A percentile compares a stretch with the other conserved stretches of the same genome.
Evolutionary conservation across 768 basidiomycete species (phyloP).

Genomic region (Coprinopsis strossmayeri): DNA sequence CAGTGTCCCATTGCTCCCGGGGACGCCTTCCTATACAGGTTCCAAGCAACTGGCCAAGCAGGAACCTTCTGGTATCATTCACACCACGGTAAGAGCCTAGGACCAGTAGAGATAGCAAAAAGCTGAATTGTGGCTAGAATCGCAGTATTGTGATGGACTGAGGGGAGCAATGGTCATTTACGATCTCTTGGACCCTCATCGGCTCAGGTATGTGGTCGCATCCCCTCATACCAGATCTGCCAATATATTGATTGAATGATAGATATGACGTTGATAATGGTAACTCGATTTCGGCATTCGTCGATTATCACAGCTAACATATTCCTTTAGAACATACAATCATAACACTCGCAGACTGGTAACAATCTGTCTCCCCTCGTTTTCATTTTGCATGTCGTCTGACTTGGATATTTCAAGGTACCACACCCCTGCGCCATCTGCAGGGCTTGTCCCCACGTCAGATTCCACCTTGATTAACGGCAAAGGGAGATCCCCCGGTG

Average conservation of each 20-base stretch:
- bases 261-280: constrained; percentile 31
- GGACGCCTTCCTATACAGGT: constrained; percentile 33
- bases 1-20: constrained; percentile 37
- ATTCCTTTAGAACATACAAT: constrained; percentile 27
- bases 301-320: too few relatives aligned
- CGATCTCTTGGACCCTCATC: constrained; percentile 19
- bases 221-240: neutral
- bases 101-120: neutral
- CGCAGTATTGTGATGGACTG: constrained; percentile 43
- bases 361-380: too few relatives aligned
- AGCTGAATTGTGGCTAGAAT: constrained; percentile 8
- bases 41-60: constrained; percentile 27
- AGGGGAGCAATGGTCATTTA: constrained; percentile 33
- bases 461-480: neutral
- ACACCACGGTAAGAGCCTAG: constrained; percentile 8
- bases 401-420: too few relatives aligned
- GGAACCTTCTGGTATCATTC: constrained; percentile 40
- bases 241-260: too few relatives aligned
- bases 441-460: neutral
- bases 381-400: too few relatives aligned
- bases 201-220: constrained; percentile 13
- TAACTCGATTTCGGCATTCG: constrained; percentile 20
- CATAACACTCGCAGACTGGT: constrained; percentile 37
- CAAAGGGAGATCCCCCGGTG: neutral
- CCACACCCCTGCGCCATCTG: neutral